Evolutionary conservation across 139 green algal species (phyloP).

Genomic region (Chlamydomonas urium): DNA sequence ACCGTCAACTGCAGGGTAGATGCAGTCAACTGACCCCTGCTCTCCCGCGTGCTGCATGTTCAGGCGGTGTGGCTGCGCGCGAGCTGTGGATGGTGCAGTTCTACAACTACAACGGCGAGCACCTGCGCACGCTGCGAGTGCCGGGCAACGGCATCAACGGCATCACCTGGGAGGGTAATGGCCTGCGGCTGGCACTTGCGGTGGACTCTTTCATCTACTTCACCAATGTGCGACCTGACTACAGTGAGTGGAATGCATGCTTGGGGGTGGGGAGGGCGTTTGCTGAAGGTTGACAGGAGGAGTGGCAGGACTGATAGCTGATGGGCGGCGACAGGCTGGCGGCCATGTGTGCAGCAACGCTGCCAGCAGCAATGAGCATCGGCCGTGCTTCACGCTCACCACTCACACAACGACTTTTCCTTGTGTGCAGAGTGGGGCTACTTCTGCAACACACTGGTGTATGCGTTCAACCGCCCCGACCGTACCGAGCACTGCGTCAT

Average conservation of each 20-base stretch:
- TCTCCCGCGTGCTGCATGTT: not conserved
- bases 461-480: conserved; percentile 65
- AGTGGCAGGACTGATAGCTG: no score
- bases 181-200: conserved; percentile 62
- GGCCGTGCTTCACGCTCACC: no score
- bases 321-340: no score
- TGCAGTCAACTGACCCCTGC: no score
- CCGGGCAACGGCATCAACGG: conserved; percentile 55
- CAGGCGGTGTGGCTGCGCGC: conserved; percentile 1
- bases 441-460: conserved; percentile 76
- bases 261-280: no score
- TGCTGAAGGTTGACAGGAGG: no score
- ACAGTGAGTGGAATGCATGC: conserved; percentile 16
- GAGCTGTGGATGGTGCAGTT: conserved; percentile 37
- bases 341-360: no score
- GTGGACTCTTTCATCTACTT: conserved; percentile 79
- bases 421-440: conserved; percentile 66
- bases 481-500: conserved; percentile 66
- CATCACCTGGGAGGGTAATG: conserved; percentile 69
- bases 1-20: no score
- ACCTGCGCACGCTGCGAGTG: conserved; percentile 69
- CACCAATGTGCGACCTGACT: conserved; percentile 51
- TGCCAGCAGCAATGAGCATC: no score
- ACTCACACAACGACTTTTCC: no score
- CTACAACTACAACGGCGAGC: conserved; percentile 58